Evolutionary conservation across 768 basidiomycete species (phyloP).

Genomic region (Boletus reticulatus): DNA sequence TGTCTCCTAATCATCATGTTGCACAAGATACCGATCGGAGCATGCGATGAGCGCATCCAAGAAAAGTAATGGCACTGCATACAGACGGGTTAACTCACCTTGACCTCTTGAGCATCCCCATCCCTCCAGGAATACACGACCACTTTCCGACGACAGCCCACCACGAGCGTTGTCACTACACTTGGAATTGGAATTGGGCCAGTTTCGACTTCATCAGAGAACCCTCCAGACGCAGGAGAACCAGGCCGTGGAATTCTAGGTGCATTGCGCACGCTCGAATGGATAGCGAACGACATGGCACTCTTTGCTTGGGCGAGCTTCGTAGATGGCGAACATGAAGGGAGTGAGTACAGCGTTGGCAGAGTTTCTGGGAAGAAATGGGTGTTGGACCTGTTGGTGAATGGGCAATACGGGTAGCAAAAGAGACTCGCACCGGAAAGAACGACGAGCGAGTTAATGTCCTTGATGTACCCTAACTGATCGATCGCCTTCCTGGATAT

Average conservation of each 20-base stretch:
- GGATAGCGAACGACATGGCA: constrained; percentile 79
- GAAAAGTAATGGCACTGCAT: not conserved
- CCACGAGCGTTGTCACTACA: constrained; percentile 70
- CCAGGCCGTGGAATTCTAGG: constrained; percentile 25
- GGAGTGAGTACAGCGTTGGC: constrained; percentile 74
- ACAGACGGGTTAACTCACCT: constrained; percentile 41
- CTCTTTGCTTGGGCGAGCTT: constrained; percentile 73
- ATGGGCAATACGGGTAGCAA: not conserved
- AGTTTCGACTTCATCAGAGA: constrained; percentile 1
- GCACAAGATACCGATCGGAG: not conserved
- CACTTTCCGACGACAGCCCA: constrained; percentile 84
- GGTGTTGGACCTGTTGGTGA: not conserved
- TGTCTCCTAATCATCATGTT: constrained; percentile 55
- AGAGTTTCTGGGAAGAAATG: constrained; percentile 52
- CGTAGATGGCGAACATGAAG: constrained; percentile 67
- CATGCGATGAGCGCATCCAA: not conserved
- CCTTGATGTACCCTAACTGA: constrained; percentile 81
- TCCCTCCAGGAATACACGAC: constrained; percentile 87
- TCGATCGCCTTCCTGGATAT: constrained; percentile 75
- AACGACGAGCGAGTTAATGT: constrained; percentile 81
- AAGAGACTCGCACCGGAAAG: constrained; percentile 64
- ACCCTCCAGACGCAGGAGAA: constrained; percentile 6
- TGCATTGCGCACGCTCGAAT: constrained; percentile 56
- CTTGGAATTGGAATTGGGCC: constrained; percentile 53
- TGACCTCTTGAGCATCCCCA: constrained; percentile 70